These are phyloP conservation scores for Circinella minor DNA, from an alignment of 371 early-diverging fungal genomes.

Conservation along the genomic window DNA sequence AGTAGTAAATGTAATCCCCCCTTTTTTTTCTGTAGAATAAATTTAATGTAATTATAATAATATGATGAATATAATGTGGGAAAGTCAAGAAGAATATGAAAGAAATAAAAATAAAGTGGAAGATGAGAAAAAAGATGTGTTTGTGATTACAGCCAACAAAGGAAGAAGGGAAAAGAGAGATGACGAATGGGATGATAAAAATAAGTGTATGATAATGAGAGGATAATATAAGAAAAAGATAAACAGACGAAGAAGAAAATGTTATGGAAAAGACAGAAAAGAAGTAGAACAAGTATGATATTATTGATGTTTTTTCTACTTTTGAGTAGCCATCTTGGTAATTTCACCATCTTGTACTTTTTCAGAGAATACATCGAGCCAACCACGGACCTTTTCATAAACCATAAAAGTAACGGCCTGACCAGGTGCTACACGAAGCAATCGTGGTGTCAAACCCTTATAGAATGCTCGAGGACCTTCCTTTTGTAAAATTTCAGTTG, in stretches of 20 bases:
- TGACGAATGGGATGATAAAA: background rate
- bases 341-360: constrained; percentile 43
- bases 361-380: constrained; percentile 69
- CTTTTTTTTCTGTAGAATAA: no score
- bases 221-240: background rate
- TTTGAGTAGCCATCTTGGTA: constrained; percentile 21
- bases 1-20: no score
- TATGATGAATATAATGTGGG: background rate
- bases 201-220: background rate
- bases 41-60: no score
- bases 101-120: no score
- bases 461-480: constrained; percentile 95
- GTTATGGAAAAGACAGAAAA: background rate
- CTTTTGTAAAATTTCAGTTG: constrained; percentile 45
- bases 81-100: background rate
- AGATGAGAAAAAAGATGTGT: no score
- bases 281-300: background rate
- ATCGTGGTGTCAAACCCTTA: constrained; percentile 94
- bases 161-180: background rate
- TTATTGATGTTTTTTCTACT: constrained; percentile 11
- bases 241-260: background rate
- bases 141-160: background rate
- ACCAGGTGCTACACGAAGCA: constrained; percentile 88
- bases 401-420: constrained; percentile 90
- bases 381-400: constrained; percentile 81